Conservation (phyloP, 495 filamentous ascomycete species). For the Podospora comata region DNA sequence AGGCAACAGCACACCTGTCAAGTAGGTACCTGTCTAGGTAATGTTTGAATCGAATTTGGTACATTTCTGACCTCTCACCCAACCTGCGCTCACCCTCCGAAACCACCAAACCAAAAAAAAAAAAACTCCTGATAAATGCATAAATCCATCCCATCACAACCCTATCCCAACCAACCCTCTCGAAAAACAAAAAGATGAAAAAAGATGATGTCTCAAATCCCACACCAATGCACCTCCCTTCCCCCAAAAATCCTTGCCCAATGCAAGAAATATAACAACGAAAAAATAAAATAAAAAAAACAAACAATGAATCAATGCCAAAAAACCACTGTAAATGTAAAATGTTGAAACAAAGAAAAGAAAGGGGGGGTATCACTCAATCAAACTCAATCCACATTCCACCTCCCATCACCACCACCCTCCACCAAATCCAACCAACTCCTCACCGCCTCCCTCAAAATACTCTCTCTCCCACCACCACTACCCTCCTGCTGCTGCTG, state of each 20-base stretch:
- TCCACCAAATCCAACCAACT: constrained; percentile 46
- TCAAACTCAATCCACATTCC: background rate
- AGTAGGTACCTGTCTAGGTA: background rate
- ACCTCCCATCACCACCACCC: constrained; percentile 12
- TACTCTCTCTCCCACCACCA: constrained; percentile 9
- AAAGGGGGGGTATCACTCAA: constrained; percentile 2
- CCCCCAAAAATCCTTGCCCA: background rate
- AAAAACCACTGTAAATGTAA: background rate
- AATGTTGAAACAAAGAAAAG: constrained; percentile 8
- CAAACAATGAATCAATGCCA: background rate
- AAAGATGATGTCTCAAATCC: background rate
- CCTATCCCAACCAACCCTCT: background rate
- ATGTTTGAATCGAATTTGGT: background rate
- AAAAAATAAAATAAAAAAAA: background rate
- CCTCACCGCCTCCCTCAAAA: constrained; percentile 41
- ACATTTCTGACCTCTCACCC: background rate
- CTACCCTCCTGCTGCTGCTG: background rate
- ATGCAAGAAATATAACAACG: background rate
- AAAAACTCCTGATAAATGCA: background rate
- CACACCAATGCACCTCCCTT: background rate
- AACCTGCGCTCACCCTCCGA: background rate
- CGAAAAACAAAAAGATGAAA: background rate
- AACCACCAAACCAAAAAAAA: background rate
- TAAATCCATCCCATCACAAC: background rate
- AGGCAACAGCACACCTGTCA: too few species aligned